Percentiles rank a stretch among this genome's conserved stretches.
These are phyloP conservation scores for Arthroderma sp. DNA, from an alignment of 2,329 filamentous ascomycete species.

Conservation along the genomic window DNA sequence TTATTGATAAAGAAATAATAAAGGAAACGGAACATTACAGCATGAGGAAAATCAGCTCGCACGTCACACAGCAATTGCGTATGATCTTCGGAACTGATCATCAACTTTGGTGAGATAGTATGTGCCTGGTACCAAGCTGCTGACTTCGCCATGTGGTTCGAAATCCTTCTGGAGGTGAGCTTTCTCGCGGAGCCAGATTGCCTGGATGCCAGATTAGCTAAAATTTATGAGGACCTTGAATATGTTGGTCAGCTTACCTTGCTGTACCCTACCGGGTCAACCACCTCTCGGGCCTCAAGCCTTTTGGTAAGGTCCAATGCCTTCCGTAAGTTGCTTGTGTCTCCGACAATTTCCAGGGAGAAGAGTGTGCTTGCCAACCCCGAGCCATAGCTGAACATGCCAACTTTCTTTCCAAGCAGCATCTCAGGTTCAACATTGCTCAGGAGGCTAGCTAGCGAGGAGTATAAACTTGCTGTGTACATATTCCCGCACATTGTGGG, in stretches of 20 bases:
- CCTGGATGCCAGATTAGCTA: constrained; percentile 33
- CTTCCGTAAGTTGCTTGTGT: constrained; percentile 55
- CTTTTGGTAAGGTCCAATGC: constrained; percentile 57
- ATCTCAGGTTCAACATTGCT: constrained; percentile 50
- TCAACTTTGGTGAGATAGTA: constrained; percentile 75
- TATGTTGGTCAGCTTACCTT: constrained; percentile 42
- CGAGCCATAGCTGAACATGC: constrained; percentile 67
- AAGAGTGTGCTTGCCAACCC: constrained; percentile 64
- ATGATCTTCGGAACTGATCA: constrained; percentile 74
- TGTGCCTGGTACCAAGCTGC: constrained; percentile 53
- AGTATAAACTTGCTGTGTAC: constrained; percentile 51
- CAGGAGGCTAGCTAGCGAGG: constrained; percentile 48
- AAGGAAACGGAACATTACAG: not conserved
- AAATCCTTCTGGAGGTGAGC: constrained; percentile 73
- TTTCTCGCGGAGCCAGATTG: constrained; percentile 70
- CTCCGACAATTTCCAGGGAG: constrained; percentile 54
- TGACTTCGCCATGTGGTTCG: constrained; percentile 54
- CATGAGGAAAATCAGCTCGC: not conserved
- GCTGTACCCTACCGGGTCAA: constrained; percentile 62
- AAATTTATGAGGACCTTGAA: not conserved
- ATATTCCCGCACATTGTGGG: constrained; percentile 62
- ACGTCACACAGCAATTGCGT: constrained; percentile 53
- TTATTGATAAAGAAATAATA: not conserved
- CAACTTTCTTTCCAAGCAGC: constrained; percentile 60
- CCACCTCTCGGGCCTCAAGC: constrained; percentile 51